These are phyloP conservation scores for Hypoxylon sp. DNA, from an alignment of 2,329 filamentous ascomycete genomes.

Conservation along the genomic window DNA sequence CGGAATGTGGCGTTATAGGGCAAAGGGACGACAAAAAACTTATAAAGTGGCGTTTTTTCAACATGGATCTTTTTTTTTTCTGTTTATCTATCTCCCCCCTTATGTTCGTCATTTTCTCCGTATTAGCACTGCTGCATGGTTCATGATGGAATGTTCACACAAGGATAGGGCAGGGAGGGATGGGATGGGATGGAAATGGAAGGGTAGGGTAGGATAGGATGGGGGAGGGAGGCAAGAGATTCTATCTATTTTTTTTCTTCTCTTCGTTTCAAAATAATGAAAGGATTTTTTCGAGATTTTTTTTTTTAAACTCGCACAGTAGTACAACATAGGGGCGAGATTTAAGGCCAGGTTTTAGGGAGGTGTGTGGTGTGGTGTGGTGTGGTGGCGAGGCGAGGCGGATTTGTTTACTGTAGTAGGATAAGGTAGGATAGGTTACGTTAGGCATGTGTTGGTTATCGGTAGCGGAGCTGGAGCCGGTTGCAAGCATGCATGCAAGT, in stretches of 20 bases:
- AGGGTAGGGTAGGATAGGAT: not conserved
- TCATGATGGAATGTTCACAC: constrained; percentile 39
- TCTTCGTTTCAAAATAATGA: constrained; percentile 26
- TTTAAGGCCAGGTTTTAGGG: not conserved
- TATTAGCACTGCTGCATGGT: constrained; percentile 25
- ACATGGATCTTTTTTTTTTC: constrained; percentile 15
- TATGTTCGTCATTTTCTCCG: constrained; percentile 8
- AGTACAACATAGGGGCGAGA: constrained; percentile 10
- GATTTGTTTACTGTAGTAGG: constrained; percentile 3
- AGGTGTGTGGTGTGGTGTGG: not conserved
- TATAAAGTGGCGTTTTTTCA: constrained; percentile 40
- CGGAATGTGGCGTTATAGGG: constrained; percentile 43
- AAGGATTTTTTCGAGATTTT: constrained; percentile 1
- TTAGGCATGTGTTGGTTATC: constrained; percentile 20
- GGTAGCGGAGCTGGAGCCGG: constrained; percentile 1
- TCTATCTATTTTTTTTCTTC: not conserved
- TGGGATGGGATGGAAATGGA: constrained; percentile 19
- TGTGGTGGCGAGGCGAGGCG: not conserved
- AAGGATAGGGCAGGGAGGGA: constrained; percentile 7
- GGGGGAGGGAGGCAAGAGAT: not conserved
- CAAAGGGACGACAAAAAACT: constrained; percentile 37
- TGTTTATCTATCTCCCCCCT: not conserved
- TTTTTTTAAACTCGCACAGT: not conserved
- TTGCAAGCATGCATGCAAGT: not conserved
- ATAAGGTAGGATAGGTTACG: not conserved